Evolutionary conservation across 208 protist genomes (phyloP).

Genomic region (Endotrypanum monterogeii): DNA sequence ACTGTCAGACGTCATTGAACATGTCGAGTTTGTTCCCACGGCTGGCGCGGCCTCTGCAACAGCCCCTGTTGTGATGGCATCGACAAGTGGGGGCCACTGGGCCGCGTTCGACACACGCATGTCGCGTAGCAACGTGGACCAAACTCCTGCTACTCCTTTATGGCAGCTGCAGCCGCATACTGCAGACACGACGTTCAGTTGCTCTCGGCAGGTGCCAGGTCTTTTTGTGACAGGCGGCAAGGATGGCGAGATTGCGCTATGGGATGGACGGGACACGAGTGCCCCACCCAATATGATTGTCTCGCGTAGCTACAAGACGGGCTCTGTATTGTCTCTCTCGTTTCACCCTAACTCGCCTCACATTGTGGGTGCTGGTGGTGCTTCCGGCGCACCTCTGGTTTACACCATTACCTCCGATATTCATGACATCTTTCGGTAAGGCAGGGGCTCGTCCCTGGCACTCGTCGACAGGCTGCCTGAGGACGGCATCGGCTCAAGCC

Average conservation of each 20-base stretch:
- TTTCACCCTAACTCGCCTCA: slow-evolving; percentile 91
- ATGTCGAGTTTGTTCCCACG: slow-evolving; percentile 65
- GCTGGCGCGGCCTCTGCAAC: slow-evolving; percentile 13
- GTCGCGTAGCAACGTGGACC: slow-evolving; percentile 10
- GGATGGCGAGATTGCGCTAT: slow-evolving; percentile 87
- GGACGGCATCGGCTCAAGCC: neutral
- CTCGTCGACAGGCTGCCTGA: neutral
- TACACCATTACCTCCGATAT: slow-evolving; percentile 91
- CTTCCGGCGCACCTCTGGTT: slow-evolving; percentile 81
- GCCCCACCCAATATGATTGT: slow-evolving; percentile 46
- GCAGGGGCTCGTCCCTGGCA: no score
- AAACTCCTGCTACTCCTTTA: slow-evolving; percentile 20
- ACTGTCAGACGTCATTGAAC: slow-evolving; percentile 63
- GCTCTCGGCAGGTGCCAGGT: slow-evolving; percentile 70
- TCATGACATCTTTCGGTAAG: slow-evolving; percentile 46
- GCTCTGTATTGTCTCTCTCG: slow-evolving; percentile 74
- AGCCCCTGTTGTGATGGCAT: slow-evolving; percentile 54
- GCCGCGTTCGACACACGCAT: slow-evolving; percentile 78
- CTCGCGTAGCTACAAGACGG: slow-evolving; percentile 76
- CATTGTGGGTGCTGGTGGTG: slow-evolving; percentile 84
- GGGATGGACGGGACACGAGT: slow-evolving; percentile 64
- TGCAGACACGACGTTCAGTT: slow-evolving; percentile 75
- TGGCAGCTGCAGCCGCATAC: slow-evolving; percentile 71
- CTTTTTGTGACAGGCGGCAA: slow-evolving; percentile 90
- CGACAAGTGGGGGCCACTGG: slow-evolving; percentile 66